A percentile compares a stretch with the other conserved stretches of the same genome.
phyloP scores from a whole-genome alignment of 257 asterid genomes.

The Linaria vulgaris region DNA sequence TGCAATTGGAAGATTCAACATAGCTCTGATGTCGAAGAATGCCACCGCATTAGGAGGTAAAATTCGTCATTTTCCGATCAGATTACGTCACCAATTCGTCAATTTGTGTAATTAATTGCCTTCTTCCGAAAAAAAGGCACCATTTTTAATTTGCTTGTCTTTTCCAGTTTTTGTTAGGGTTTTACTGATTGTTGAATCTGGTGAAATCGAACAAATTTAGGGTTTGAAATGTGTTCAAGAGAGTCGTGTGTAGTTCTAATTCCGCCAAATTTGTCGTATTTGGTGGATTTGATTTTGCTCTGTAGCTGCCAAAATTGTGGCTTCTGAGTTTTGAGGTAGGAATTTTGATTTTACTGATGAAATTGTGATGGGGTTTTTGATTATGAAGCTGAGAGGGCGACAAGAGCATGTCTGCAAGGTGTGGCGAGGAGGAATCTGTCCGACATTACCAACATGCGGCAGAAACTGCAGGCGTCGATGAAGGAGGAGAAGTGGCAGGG shows the following conservation, averaged over 20 bases:
- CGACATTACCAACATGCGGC: slow-evolving; percentile 68
- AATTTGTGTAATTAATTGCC: no score
- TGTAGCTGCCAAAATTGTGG: neutral
- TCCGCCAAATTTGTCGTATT: neutral
- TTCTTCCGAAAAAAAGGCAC: neutral
- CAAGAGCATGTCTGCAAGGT: slow-evolving; percentile 29
- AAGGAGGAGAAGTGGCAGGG: slow-evolving; percentile 36
- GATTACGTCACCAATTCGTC: no score
- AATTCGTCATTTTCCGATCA: neutral
- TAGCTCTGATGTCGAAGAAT: slow-evolving; percentile 31
- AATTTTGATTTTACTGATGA: neutral
- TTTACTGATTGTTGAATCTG: neutral
- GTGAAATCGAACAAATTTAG: neutral
- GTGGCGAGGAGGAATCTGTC: slow-evolving; percentile 52
- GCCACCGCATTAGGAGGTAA: slow-evolving; percentile 36
- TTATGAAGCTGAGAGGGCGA: slow-evolving; percentile 28
- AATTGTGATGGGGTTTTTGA: neutral
- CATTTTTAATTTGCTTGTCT: slow-evolving; percentile 4
- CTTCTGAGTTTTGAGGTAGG: neutral
- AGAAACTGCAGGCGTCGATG: slow-evolving; percentile 29
- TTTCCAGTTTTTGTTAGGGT: neutral
- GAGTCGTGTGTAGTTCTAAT: no score
- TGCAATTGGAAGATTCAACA: neutral
- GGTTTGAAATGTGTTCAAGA: neutral
- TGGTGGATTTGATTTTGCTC: slow-evolving; percentile 6